Percentiles rank a stretch among this genome's conserved stretches.
Conservation (phyloP, 2,329 filamentous ascomycete genomes). For the Elsinoe necatrix region DNA sequence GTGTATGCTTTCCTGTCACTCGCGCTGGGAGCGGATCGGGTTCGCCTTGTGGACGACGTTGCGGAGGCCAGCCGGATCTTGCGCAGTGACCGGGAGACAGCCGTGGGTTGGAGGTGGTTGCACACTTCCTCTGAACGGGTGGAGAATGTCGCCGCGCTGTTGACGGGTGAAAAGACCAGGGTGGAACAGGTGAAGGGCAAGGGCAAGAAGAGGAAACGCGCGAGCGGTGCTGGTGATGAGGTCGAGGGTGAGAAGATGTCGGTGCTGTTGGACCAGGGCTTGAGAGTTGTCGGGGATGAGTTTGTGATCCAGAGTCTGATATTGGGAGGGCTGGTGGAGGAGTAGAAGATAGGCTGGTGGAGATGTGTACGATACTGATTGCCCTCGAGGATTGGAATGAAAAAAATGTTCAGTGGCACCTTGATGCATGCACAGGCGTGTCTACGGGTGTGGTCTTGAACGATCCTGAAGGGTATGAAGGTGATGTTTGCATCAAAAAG, state of each 20-base stretch:
- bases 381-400: neutral
- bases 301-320: conserved; percentile 90
- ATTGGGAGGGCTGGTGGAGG: conserved; percentile 66
- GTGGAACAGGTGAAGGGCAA: conserved; percentile 11
- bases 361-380: neutral
- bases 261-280: conserved; percentile 38
- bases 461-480: neutral
- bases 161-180: conserved; percentile 33
- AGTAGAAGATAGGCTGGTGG: conserved; percentile 24
- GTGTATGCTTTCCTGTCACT: conserved; percentile 74
- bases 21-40: conserved; percentile 61
- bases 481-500: neutral
- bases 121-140: conserved; percentile 60
- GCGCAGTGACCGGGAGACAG: conserved; percentile 39
- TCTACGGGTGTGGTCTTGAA: neutral
- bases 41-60: conserved; percentile 58
- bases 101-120: conserved; percentile 63
- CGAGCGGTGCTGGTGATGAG: conserved; percentile 25
- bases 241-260: conserved; percentile 23
- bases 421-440: too few species aligned
- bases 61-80: conserved; percentile 50
- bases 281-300: conserved; percentile 71
- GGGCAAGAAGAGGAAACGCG: conserved; percentile 39
- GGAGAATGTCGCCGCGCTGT: conserved; percentile 44
- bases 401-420: neutral